Evolutionary conservation across 805 yeast species (phyloP).

Genomic region (Priceomyces melissophilus): DNA sequence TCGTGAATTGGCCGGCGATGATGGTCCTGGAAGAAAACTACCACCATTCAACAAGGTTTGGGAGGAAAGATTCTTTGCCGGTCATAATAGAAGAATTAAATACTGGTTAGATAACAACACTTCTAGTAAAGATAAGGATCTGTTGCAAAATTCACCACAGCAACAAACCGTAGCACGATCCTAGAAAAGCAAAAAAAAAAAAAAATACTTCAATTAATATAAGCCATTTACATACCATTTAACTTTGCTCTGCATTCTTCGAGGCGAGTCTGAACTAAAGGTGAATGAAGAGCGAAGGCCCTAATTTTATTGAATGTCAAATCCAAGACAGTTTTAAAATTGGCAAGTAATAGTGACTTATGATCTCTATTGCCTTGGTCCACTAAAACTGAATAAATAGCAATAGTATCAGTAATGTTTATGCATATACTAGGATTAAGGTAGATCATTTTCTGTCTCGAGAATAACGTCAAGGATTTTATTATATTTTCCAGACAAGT

Average conservation of each 20-base stretch:
- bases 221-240: neutral
- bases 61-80: slow-evolving; percentile 17
- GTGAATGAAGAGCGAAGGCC: slow-evolving; percentile 1
- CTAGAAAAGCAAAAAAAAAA: no score
- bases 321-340: neutral
- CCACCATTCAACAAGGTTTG: slow-evolving; percentile 19
- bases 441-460: neutral
- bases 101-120: slow-evolving; percentile 12
- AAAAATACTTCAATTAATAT: no score
- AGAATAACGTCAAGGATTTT: neutral
- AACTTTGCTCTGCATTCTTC: neutral
- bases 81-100: slow-evolving; percentile 16
- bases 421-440: slow-evolving; percentile 1
- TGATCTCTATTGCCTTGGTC: neutral
- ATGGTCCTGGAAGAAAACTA: slow-evolving; percentile 20
- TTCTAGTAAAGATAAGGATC: neutral
- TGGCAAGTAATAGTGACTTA: neutral
- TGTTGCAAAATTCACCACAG: no score
- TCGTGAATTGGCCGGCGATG: slow-evolving; percentile 17
- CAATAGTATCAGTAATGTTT: neutral
- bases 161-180: no score
- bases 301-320: neutral
- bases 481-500: neutral
- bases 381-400: neutral
- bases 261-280: neutral